Base-by-base conservation (phyloP, 1,284 basidiomycete species). In the Cryptococcus maquisensis region DNA sequence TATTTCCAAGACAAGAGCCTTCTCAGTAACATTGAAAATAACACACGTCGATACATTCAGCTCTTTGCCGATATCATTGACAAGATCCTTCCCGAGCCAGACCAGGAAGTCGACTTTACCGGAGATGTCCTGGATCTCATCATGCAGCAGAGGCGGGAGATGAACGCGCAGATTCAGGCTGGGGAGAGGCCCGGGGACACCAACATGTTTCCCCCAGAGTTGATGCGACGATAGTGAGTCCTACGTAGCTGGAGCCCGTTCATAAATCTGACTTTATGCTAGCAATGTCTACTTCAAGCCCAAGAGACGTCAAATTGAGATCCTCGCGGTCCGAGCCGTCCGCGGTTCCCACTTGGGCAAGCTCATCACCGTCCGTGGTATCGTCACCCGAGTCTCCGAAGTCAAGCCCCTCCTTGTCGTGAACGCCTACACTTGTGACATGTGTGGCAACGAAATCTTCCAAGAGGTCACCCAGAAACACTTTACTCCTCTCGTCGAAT, bases 381-480 rank as follows among this genome's bases (percentile, higher is more conserved):
- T 99, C 66, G 93, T 98, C 49, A 99, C 94, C 18, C 90, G 96
- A 53, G 93, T 98, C 3, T 96, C 92, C 8, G 96, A 98, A 80
- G 96, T 99, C 72, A 98, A 98, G 72, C 96, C 96, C 9, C 85
- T 97, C 35, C 83, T 99, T 13, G 86, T 91, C 64, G 94, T 98
- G 71, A 97, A 97, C 76, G 96, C 95, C 28, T 98, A 98, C 76
- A 96, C 96, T 0, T 99, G 96, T 79, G 96, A 98, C 73, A 86
- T 90, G 49, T 99, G 96, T 72, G 96, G 96, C 46, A 90, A 90
- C 48, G 96, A 99, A 75, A 95, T 95, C 37, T 99, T 99, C 81
- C 93, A 98, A 75, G 93, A 98, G 68, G 92, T 98, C 56, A 87
- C 87, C n/a, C 86, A 86, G 67, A 91, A 94, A 71, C 86, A 90